Evolutionary conservation across 2,329 filamentous ascomycete species (phyloP).

Genomic region (Nemania serpens): DNA sequence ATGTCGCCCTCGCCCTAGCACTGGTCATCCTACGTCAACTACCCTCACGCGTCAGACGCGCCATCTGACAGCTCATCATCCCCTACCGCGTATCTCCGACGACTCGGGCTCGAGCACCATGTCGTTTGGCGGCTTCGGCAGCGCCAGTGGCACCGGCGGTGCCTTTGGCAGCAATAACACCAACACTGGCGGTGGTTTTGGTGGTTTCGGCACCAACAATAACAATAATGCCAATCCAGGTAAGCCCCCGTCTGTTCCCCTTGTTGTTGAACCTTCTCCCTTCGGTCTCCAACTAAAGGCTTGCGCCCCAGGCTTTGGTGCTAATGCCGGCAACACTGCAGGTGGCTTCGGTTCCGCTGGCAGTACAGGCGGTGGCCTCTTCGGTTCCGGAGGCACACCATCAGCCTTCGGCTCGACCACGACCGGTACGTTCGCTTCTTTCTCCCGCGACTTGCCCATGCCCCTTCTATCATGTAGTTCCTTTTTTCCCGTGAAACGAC

Average conservation of each 20-base stretch:
- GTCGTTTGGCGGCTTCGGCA: constrained; percentile 61
- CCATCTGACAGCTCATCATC: constrained; percentile 27
- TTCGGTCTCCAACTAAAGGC: constrained; percentile 17
- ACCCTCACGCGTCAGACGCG: constrained; percentile 42
- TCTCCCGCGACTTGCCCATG: neutral
- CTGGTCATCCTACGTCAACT: constrained; percentile 23
- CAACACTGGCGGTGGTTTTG: constrained; percentile 57
- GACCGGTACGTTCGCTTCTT: constrained; percentile 44
- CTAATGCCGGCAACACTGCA: constrained; percentile 31
- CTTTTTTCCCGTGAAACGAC: neutral
- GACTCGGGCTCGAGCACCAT: constrained; percentile 46
- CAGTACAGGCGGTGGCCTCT: constrained; percentile 40
- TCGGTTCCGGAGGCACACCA: constrained; percentile 41
- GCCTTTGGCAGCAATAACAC: constrained; percentile 61
- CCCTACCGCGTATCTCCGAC: constrained; percentile 24
- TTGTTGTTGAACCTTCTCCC: constrained; percentile 16
- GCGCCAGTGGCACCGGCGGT: constrained; percentile 55
- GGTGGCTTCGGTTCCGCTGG: constrained; percentile 43
- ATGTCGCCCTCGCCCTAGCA: constrained; percentile 36
- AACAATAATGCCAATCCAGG: constrained; percentile 50
- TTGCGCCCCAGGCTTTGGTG: constrained; percentile 38
- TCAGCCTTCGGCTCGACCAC: constrained; percentile 47
- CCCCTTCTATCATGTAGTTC: neutral
- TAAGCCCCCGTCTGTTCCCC: constrained; percentile 51
- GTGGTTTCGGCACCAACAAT: constrained; percentile 58